These are phyloP conservation scores for Didymosphaeria variabile DNA, from an alignment of 2,329 filamentous ascomycete genomes.

Conservation along the genomic window DNA sequence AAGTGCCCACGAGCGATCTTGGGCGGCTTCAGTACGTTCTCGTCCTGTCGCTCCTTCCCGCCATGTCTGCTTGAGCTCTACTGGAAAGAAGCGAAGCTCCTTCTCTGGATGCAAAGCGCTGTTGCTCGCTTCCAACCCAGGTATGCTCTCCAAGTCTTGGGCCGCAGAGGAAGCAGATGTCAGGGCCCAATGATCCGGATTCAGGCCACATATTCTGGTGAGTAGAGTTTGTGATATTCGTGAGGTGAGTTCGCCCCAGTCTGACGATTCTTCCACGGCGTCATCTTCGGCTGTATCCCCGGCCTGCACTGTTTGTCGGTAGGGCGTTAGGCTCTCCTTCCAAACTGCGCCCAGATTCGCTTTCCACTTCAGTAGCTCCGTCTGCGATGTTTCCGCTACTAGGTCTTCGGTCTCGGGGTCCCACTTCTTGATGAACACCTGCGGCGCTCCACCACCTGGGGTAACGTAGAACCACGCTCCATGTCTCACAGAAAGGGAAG, in stretches of 20 bases:
- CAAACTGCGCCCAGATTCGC: slow-evolving; percentile 66
- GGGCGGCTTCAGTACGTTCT: slow-evolving; percentile 68
- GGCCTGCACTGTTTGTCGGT: slow-evolving; percentile 53
- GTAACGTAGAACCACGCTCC: slow-evolving; percentile 68
- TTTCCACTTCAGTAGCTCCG: slow-evolving; percentile 59
- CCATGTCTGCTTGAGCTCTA: slow-evolving; percentile 71
- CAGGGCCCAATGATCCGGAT: slow-evolving; percentile 62
- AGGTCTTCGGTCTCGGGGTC: slow-evolving; percentile 57
- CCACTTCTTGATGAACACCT: slow-evolving; percentile 68
- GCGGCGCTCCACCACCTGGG: slow-evolving; percentile 44
- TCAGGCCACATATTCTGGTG: slow-evolving; percentile 59
- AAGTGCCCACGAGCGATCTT: slow-evolving; percentile 70
- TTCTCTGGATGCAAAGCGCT: slow-evolving; percentile 45
- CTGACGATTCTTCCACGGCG: slow-evolving; percentile 54
- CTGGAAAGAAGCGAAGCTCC: slow-evolving; percentile 63
- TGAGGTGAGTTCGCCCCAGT: slow-evolving; percentile 64
- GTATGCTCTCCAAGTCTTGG: slow-evolving; percentile 67
- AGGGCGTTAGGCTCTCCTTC: slow-evolving; percentile 61
- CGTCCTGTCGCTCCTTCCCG: slow-evolving; percentile 67
- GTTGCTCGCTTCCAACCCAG: slow-evolving; percentile 58
- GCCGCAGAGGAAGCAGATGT: slow-evolving; percentile 66
- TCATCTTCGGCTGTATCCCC: slow-evolving; percentile 40
- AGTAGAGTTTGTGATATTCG: slow-evolving; percentile 60
- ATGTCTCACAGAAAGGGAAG: slow-evolving; percentile 67
- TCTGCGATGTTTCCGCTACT: slow-evolving; percentile 51